phyloP scores from a whole-genome alignment of 2,329 filamentous ascomycete genomes.

The Arthrobotrys entomopaga region DNA sequence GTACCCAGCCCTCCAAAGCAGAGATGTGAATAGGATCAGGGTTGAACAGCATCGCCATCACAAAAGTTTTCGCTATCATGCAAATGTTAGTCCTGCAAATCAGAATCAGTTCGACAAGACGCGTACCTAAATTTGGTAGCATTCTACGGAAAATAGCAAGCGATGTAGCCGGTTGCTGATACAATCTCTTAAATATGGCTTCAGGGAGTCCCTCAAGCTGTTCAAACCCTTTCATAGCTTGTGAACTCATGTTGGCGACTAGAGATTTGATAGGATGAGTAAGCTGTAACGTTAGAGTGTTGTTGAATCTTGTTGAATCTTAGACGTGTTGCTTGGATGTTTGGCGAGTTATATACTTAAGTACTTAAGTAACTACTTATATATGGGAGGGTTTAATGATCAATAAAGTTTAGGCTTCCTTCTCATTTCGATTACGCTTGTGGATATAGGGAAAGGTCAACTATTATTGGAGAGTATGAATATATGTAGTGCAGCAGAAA shows the following conservation, averaged over 20 bases:
- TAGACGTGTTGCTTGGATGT: too few relatives aligned
- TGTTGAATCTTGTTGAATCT: too few relatives aligned
- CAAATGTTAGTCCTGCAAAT: constrained; percentile 2
- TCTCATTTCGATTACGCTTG: too few relatives aligned
- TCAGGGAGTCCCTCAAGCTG: constrained; percentile 93
- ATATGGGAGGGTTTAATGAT: too few relatives aligned
- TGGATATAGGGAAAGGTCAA: too few relatives aligned
- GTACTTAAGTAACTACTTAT: too few relatives aligned
- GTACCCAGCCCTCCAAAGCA: constrained; percentile 87
- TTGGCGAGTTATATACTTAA: too few relatives aligned
- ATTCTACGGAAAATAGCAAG: constrained; percentile 97
- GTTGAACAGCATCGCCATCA: constrained; percentile 95
- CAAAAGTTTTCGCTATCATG: constrained; percentile 80
- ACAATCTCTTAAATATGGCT: constrained; percentile 88
- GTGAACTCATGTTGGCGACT: constrained; percentile 22
- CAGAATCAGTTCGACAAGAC: neutral
- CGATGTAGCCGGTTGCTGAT: constrained; percentile 93
- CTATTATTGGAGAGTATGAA: too few relatives aligned
- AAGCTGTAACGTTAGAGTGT: neutral
- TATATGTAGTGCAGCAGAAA: too few relatives aligned
- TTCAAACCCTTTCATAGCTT: constrained; percentile 67
- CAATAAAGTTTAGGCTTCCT: too few relatives aligned
- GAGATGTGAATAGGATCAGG: constrained; percentile 79
- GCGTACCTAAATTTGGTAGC: constrained; percentile 84
- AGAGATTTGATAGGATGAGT: neutral